Base-by-base conservation (phyloP, 352 stramenopile species). In the Globisporangium sylvaticum region DNA sequence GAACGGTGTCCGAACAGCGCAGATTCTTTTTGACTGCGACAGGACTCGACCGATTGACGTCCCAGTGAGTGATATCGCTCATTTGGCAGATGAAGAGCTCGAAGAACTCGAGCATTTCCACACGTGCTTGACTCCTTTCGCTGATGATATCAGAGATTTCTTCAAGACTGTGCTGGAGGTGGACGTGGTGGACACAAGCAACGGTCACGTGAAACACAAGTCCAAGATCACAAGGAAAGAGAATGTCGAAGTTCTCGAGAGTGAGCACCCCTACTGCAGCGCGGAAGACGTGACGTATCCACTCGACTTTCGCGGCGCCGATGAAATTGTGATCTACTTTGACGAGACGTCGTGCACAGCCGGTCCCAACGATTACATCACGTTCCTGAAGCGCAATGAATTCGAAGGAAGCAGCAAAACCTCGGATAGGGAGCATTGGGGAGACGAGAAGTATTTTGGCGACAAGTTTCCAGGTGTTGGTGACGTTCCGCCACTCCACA, bases 251-350 rank as follows among this genome's bases (percentile, higher is more conserved):
- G 81, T 94, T 7, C 58, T 94, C 1, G 86, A 94, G 73, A 92
- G 80, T 42, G 77, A 92, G 34, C 86, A 94, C 52, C 87, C 87
- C 5, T 94, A 94, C 50, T 69, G 71, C 18, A 59, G 62, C n/a
- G 79, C 79, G 27, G 80, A 91, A 74, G 73, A 93, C 34, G 64
- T 81, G 27, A 90, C 67, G 7, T 90, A 91, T 46, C 72, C 81
- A 0, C 67, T 94, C 1, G 67, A 81, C 32, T 94, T 97, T 58
- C 77, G 67, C 29, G 86, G 81, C 3, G 90, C 84, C 2, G 70
- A 65, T 24, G 75, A 90, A 34, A 95, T 97, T 37, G 63, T 84
- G 24, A 80, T 97, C 7, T 83, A 77, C 12, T 97, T 97, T 59
- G 91, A 97, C 73, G 68, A 88, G 54, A 65, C 72, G 59, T 94